Evolutionary conservation across 441 rosid genomes (phyloP).

Genomic region (Gossypium laxum): DNA sequence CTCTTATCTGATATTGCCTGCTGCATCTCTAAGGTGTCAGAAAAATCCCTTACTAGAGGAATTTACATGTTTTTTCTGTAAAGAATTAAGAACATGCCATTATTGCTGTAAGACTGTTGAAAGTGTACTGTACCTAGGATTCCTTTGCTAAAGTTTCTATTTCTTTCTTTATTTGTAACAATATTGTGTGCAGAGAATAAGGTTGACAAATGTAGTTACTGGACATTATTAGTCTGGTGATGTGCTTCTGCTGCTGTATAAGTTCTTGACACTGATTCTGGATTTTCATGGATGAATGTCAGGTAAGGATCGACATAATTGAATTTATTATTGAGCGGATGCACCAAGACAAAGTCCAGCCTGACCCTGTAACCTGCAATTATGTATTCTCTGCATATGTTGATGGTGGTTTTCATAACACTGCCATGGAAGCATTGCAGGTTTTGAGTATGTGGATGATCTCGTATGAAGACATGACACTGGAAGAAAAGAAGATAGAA

Average conservation of each 20-base stretch:
- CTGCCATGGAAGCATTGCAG: slow-evolving; percentile 65
- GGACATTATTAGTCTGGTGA: neutral
- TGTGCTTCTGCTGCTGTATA: neutral
- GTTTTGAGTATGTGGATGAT: slow-evolving; percentile 70
- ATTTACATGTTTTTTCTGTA: neutral
- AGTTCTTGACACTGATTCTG: slow-evolving; percentile 7
- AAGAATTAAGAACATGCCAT: neutral
- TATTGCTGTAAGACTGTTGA: neutral
- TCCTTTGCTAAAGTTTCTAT: neutral
- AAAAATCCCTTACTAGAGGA: neutral
- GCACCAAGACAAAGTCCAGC: slow-evolving; percentile 46
- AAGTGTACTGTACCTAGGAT: neutral
- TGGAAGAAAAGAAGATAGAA: slow-evolving; percentile 35
- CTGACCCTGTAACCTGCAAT: slow-evolving; percentile 64
- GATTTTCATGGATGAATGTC: slow-evolving; percentile 8
- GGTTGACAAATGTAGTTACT: neutral
- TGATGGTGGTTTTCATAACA: slow-evolving; percentile 31
- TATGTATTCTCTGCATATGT: slow-evolving; percentile 44
- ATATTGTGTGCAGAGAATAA: neutral
- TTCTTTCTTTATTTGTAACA: neutral
- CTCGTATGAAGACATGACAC: slow-evolving; percentile 24
- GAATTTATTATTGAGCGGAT: slow-evolving; percentile 58
- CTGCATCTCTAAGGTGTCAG: neutral
- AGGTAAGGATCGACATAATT: slow-evolving; percentile 56
- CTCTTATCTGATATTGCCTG: neutral